Conservation (phyloP, 805 yeast species). For the Nakazawaea ishiwadae region DNA sequence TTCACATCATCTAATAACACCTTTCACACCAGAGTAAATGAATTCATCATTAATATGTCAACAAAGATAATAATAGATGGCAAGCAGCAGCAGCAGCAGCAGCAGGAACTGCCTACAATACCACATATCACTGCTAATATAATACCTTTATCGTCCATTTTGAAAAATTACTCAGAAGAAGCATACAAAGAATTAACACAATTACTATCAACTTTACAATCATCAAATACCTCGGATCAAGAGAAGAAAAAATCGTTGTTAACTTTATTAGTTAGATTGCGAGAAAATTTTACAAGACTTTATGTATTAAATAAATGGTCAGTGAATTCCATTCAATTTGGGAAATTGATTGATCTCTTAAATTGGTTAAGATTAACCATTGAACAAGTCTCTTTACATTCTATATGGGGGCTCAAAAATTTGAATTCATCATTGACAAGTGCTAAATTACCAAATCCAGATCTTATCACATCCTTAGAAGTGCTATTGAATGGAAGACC, state of each 20-base stretch:
- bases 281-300: slow-evolving; percentile 80
- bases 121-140: slow-evolving; percentile 75
- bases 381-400: slow-evolving; percentile 62
- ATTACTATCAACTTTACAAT: slow-evolving; percentile 55
- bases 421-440: slow-evolving; percentile 69
- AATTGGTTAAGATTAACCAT: slow-evolving; percentile 76
- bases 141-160: slow-evolving; percentile 55
- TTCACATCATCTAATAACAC: no score
- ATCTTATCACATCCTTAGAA: slow-evolving; percentile 80
- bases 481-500: slow-evolving; percentile 79
- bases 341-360: slow-evolving; percentile 75
- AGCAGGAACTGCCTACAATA: slow-evolving; percentile 33
- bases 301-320: slow-evolving; percentile 92
- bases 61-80: neutral
- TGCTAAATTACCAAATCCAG: slow-evolving; percentile 92
- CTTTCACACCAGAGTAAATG: neutral
- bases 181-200: slow-evolving; percentile 61
- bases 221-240: slow-evolving; percentile 47
- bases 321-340: slow-evolving; percentile 63
- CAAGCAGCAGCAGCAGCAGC: slow-evolving; percentile 10
- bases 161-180: slow-evolving; percentile 54
- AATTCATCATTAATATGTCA: neutral
- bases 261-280: slow-evolving; percentile 59
- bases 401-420: slow-evolving; percentile 64
- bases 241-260: slow-evolving; percentile 66